Percentiles rank a stretch among this genome's conserved stretches.
Evolutionary conservation across 23 red algal species (phyloP).

Genomic region (Agarophyton chilense): DNA sequence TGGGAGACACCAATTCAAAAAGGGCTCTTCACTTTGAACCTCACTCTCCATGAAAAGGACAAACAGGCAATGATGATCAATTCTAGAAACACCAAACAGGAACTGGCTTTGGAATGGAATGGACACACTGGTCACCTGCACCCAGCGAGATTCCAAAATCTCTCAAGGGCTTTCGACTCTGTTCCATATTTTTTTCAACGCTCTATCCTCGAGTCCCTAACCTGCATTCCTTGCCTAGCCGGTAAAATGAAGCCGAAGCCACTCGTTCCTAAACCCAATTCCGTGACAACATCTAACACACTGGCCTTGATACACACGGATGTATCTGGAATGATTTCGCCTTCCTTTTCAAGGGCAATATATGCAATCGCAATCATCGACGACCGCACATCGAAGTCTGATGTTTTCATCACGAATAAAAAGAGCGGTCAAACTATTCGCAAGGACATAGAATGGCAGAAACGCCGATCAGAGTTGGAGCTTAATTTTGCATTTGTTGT

Average conservation of each 20-base stretch:
- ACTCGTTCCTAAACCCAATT: no score
- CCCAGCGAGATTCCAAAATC: no score
- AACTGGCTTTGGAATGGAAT: constrained; percentile 20
- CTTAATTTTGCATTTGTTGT: background rate
- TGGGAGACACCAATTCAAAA: background rate
- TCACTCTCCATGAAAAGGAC: background rate
- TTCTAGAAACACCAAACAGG: background rate
- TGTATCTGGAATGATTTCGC: background rate
- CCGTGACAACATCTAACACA: background rate
- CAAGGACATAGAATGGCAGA: background rate
- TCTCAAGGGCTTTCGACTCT: no score
- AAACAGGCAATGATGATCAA: background rate
- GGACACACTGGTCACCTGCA: no score
- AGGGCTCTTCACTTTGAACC: background rate
- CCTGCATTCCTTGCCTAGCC: no score
- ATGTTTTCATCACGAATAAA: constrained; percentile 1
- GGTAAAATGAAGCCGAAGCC: no score
- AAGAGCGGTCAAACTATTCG: background rate
- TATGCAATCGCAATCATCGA: background rate
- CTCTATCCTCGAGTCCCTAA: no score
- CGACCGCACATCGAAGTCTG: background rate
- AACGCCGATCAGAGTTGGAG: background rate
- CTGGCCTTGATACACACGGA: constrained; percentile 15
- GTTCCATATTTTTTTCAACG: no score
- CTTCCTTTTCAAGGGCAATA: background rate